Evolutionary conservation across 306 rosid genomes (phyloP), one percentile per base, ranked within the genome.

Genomic region (Carpinus fangiana): DNA sequence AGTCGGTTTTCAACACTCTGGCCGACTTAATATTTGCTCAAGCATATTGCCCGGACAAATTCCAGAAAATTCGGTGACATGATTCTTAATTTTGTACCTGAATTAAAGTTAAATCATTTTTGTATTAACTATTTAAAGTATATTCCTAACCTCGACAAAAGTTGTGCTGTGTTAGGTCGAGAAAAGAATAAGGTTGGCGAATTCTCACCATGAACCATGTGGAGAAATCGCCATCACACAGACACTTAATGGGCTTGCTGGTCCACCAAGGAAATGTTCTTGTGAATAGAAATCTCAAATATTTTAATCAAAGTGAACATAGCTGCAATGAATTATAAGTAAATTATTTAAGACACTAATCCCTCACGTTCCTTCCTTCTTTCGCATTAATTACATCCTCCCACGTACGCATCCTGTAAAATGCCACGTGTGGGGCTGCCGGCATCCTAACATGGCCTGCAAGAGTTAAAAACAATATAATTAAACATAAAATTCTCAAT

Each of bases 171-270:
- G 26, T 10, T 57, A 34, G 56, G 73, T 59, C 17, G 54, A 26
- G 12, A 34, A 62, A 68, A 26, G n/a, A 65, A 0, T 17, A 43
- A 46, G 38, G 71, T 80, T 80, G 83, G 87, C 81, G 31, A 78
- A 73, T 78, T 80, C 68, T 73, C 85, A 83, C 83, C 76, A 60
- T 70, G 34, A 66, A 60, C 51, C 77, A 75, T 57, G 78, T 83
- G 79, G 83, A 17, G 74, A 53, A 74, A 76, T 86, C 73, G 59
- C 79, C 14, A 77, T 78, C 87, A 21, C 62, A 68, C 82, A 52
- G 48, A 56, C 69, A 23, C 79, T 28, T 61, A 45, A 75, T 67
- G 73, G 78, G 78, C 72, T 74, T n/a, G 64, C 54, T 75, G 87
- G 82, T 66, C 87, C 85, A 77, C 84, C 71, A 6, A 1, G 50